A percentile compares a stretch with the other conserved stretches of the same genome.
phyloP scores from a whole-genome alignment of 331 rosid genomes.

The Dryas integrifolia region DNA sequence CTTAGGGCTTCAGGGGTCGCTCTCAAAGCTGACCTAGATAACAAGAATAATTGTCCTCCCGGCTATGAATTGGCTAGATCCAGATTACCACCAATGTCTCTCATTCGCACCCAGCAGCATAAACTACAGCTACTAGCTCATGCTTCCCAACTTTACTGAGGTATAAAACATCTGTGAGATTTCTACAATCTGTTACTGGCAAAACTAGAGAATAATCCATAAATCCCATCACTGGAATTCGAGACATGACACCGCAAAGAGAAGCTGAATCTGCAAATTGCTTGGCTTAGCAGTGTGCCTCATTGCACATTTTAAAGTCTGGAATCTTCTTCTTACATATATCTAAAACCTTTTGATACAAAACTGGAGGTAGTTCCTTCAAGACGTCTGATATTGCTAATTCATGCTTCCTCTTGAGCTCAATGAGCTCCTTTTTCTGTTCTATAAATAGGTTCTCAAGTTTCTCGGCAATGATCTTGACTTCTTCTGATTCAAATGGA shows the following conservation, averaged over 20 bases:
- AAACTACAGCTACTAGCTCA: background rate
- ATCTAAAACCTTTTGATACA: conserved; percentile 45
- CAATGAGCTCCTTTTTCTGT: conserved; percentile 59
- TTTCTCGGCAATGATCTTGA: conserved; percentile 32
- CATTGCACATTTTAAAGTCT: conserved; percentile 22
- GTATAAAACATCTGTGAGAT: conserved; percentile 15
- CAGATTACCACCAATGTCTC: too few species aligned
- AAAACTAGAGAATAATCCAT: background rate
- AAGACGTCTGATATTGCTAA: conserved; percentile 47
- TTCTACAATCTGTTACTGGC: background rate
- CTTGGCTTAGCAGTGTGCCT: conserved; percentile 23
- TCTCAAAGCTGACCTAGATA: conserved; percentile 22
- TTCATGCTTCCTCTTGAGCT: conserved; percentile 61
- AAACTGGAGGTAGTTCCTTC: conserved; percentile 47
- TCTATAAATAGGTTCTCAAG: conserved; percentile 48
- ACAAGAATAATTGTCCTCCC: conserved; percentile 7
- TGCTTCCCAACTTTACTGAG: conserved; percentile 9
- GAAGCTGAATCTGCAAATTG: background rate
- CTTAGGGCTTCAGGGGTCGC: conserved; percentile 9
- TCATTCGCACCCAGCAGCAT: conserved; percentile 9
- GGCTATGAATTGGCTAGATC: too few species aligned
- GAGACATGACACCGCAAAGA: background rate
- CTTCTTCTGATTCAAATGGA: conserved; percentile 39
- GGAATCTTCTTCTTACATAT: conserved; percentile 40
- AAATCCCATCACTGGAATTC: conserved; percentile 3